These are phyloP conservation scores for Monosporascus sp. DNA, from an alignment of 2,329 filamentous ascomycete species.

Conservation along the genomic window DNA sequence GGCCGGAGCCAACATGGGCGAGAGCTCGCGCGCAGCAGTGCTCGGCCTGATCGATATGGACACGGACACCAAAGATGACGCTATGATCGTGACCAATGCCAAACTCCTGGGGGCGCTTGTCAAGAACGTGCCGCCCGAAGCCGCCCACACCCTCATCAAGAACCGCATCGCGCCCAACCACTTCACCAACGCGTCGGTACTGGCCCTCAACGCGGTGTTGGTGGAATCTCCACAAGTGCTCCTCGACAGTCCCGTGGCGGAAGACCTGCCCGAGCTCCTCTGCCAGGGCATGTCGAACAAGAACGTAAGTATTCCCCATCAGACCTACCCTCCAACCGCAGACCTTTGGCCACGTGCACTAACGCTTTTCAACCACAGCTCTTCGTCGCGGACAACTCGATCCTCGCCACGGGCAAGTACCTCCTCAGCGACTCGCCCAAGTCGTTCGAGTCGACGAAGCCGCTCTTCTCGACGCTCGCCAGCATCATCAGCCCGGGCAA, in stretches of 20 bases:
- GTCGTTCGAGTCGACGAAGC: constrained; percentile 70
- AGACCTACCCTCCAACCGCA: constrained; percentile 5
- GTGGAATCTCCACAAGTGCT: constrained; percentile 72
- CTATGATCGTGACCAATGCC: constrained; percentile 84
- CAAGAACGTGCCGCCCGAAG: constrained; percentile 73
- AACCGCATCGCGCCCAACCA: constrained; percentile 74
- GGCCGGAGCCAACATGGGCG: constrained; percentile 91
- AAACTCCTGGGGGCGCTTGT: constrained; percentile 85
- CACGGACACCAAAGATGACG: constrained; percentile 64
- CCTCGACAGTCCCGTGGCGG: constrained; percentile 57
- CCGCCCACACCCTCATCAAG: constrained; percentile 54
- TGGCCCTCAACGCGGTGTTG: constrained; percentile 85
- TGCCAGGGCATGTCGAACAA: constrained; percentile 74
- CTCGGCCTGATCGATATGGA: constrained; percentile 85
- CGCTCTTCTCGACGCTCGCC: constrained; percentile 74
- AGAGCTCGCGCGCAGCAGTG: constrained; percentile 79
- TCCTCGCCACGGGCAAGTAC: constrained; percentile 88
- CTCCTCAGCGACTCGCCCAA: constrained; percentile 65
- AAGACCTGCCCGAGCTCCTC: constrained; percentile 72
- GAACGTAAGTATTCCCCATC: constrained; percentile 50
- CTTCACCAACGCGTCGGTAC: constrained; percentile 71
- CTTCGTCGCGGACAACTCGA: constrained; percentile 83
- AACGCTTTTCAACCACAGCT: constrained; percentile 39
- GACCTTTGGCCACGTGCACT: too few relatives aligned
- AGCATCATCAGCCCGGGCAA: constrained; percentile 70